phyloP scores from a whole-genome alignment of 768 basidiomycete genomes.

The Rhodosporidiobolus sp. region DNA sequence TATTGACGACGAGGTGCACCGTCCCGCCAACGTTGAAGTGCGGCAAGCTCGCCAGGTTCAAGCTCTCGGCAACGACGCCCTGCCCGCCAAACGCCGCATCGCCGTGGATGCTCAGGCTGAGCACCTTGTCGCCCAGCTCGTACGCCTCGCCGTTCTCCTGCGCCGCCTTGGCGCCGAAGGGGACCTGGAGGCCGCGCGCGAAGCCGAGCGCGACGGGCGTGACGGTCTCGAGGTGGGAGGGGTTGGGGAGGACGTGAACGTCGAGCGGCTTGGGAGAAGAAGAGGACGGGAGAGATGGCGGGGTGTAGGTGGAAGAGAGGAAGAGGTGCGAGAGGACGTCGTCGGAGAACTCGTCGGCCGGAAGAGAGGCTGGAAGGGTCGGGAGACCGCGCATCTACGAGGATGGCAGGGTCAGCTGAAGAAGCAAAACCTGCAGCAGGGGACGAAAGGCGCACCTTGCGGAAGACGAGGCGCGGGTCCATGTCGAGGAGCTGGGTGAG shows the following conservation, averaged over 20 bases:
- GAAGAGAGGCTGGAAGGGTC: conserved; percentile 27
- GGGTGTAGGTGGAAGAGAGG: conserved; percentile 57
- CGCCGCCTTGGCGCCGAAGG: conserved; percentile 31
- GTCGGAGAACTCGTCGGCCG: conserved; percentile 53
- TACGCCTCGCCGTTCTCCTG: conserved; percentile 45
- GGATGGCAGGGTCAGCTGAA: background rate
- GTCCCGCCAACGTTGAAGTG: conserved; percentile 89
- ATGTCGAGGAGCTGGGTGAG: conserved; percentile 72
- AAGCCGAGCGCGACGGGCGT: conserved; percentile 85
- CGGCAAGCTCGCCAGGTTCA: conserved; percentile 77
- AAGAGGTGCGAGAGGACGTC: conserved; percentile 88
- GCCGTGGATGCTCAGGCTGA: conserved; percentile 87
- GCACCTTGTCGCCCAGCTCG: conserved; percentile 63
- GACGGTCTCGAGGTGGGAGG: conserved; percentile 58
- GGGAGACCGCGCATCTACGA: conserved; percentile 58
- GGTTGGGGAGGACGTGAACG: conserved; percentile 64
- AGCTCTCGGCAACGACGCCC: conserved; percentile 80
- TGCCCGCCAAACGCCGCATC: conserved; percentile 90
- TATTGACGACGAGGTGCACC: conserved; percentile 82
- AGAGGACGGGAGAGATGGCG: conserved; percentile 65
- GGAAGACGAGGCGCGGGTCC: conserved; percentile 67
- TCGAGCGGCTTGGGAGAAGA: conserved; percentile 62
- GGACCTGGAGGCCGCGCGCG: conserved; percentile 84
- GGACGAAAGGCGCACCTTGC: conserved; percentile 55
- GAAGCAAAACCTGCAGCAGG: too few relatives aligned